Percentiles rank a stretch among this genome's conserved stretches.
phyloP scores from a whole-genome alignment of 345 rosid genomes.

The Streptanthus diversifolius region DNA sequence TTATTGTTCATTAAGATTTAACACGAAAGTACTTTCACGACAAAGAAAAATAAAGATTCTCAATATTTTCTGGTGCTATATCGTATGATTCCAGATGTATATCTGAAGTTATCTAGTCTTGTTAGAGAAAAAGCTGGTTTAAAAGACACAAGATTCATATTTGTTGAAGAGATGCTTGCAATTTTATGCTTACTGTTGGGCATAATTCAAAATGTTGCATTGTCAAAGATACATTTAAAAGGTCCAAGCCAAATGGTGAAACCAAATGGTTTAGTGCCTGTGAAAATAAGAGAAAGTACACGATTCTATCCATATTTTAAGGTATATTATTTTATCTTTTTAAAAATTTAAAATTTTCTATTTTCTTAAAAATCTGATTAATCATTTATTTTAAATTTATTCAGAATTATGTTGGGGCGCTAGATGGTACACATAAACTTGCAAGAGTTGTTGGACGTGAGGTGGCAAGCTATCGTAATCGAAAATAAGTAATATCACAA shows the following conservation, averaged over 20 bases:
- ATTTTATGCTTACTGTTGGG: no score
- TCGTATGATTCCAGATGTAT: no score
- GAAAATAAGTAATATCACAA: not conserved
- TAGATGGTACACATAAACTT: not conserved
- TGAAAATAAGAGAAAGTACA: not conserved
- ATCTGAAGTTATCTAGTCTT: no score
- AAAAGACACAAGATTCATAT: no score
- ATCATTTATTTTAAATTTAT: not conserved
- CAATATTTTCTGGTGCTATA: no score
- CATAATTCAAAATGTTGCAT: no score
- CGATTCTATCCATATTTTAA: not conserved
- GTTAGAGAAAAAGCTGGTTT: no score
- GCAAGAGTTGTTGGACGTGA: not conserved
- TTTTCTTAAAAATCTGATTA: not conserved
- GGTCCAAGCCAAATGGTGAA: not conserved
- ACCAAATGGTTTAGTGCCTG: not conserved
- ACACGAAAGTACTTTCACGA: no score
- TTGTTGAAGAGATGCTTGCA: no score
- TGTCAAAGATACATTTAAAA: no score
- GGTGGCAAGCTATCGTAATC: not conserved
- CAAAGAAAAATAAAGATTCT: no score
- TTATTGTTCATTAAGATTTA: no score
- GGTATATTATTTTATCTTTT: not conserved
- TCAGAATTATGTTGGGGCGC: not conserved
- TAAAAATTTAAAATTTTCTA: not conserved